Conservation (phyloP, 192 early-diverging fungal species). For the Lobulomyces angularis region DNA sequence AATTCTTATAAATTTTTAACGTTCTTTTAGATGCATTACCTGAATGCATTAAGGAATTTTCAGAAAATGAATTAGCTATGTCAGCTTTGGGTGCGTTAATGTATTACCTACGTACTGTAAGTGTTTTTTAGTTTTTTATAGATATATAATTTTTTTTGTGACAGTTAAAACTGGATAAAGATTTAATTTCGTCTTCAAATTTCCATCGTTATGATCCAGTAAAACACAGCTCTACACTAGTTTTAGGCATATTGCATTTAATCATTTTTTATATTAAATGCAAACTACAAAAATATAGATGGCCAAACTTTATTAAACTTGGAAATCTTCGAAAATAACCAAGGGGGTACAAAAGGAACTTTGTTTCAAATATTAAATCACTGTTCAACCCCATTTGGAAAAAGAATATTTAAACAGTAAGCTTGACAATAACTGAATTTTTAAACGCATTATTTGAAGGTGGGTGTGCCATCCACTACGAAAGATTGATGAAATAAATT, state of each 20-base stretch:
- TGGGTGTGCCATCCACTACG: conserved; percentile 89
- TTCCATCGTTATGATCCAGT: conserved; percentile 53
- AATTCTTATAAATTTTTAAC: too few species aligned
- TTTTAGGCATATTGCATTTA: not conserved
- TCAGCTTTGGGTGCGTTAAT: conserved; percentile 63
- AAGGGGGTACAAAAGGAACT: conserved; percentile 65
- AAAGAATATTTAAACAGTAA: conserved; percentile 29
- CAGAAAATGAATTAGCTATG: conserved; percentile 22
- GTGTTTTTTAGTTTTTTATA: conserved; percentile 3
- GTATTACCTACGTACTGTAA: conserved; percentile 73
- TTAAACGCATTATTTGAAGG: conserved; percentile 1
- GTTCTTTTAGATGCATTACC: too few species aligned
- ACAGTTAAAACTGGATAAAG: conserved; percentile 72
- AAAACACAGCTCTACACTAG: not conserved
- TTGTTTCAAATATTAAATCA: conserved; percentile 77
- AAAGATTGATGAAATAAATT: conserved; percentile 51
- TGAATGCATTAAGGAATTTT: conserved; percentile 8
- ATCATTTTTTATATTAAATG: conserved; percentile 57
- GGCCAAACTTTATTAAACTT: conserved; percentile 87
- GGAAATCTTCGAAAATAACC: conserved; percentile 77
- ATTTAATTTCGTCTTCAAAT: conserved; percentile 73
- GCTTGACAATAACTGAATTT: too few species aligned
- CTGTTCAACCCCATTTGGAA: conserved; percentile 78
- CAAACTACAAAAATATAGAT: conserved; percentile 70
- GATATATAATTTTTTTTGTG: not conserved